Evolutionary conservation across 352 stramenopile genomes (phyloP).

Genomic region (Phytophthora uliginosa): DNA sequence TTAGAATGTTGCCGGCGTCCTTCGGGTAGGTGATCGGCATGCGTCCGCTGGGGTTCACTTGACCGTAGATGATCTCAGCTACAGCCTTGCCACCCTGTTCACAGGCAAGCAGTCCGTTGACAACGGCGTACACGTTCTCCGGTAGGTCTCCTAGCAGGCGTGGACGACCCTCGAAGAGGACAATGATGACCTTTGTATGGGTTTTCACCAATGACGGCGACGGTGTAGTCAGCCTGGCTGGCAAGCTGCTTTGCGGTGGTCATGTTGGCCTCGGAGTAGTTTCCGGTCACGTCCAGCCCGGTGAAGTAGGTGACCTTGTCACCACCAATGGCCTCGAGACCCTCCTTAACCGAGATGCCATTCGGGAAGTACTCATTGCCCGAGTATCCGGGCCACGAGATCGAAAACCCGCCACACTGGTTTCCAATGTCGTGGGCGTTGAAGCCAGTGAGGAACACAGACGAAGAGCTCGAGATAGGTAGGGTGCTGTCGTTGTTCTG

Average conservation of each 20-base stretch:
- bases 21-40: constrained; percentile 1
- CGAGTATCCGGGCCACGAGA: constrained; percentile 71
- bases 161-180: background rate
- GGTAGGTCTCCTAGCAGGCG: background rate
- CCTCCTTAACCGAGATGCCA: background rate
- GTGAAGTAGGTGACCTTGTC: background rate
- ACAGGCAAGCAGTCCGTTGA: background rate
- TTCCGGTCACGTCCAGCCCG: background rate
- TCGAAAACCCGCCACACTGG: background rate
- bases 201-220: background rate
- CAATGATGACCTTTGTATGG: background rate
- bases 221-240: background rate
- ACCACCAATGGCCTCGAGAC: background rate
- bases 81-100: background rate
- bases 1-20: background rate
- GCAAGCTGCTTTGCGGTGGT: background rate
- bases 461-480: background rate
- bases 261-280: background rate
- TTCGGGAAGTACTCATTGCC: constrained; percentile 41
- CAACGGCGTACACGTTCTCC: background rate
- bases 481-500: constrained; percentile 5
- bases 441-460: background rate
- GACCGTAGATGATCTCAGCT: background rate
- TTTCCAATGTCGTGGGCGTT: background rate
- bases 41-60: background rate